Conservation (phyloP, 2,329 filamentous ascomycete species). For the Ambrosiella beaveri region DNA sequence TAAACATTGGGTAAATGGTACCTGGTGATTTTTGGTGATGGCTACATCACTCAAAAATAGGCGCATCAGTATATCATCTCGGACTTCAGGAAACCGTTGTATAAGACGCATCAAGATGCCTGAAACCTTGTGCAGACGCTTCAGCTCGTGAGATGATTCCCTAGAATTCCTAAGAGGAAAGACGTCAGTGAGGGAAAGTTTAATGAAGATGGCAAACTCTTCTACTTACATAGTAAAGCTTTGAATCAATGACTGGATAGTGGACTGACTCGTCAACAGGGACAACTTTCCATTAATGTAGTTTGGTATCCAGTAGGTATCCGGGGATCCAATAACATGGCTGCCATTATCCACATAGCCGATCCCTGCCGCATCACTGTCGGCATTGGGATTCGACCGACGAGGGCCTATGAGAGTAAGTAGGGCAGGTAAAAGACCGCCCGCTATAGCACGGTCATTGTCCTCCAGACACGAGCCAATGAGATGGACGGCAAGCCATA, state of each 20-base stretch:
- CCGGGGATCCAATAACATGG: too few species aligned
- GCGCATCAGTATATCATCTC: conserved; percentile 88
- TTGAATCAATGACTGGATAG: conserved; percentile 5
- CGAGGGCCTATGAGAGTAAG: neutral
- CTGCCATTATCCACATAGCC: neutral
- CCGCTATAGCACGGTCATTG: neutral
- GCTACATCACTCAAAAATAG: conserved; percentile 61
- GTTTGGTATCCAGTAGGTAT: neutral
- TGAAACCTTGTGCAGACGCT: conserved; percentile 25
- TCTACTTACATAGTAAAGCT: conserved; percentile 3
- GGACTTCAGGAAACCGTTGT: conserved; percentile 62
- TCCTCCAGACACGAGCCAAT: neutral
- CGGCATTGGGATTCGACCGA: neutral
- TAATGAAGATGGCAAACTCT: neutral
- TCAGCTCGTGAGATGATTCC: conserved; percentile 41
- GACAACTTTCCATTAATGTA: conserved; percentile 2
- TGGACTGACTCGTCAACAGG: conserved; percentile 3
- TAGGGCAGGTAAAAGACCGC: neutral
- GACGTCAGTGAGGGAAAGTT: neutral
- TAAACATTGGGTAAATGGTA: conserved; percentile 66
- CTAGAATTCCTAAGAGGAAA: neutral
- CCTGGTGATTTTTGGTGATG: conserved; percentile 19
- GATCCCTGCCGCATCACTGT: neutral
- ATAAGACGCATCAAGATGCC: conserved; percentile 76
- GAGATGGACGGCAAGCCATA: neutral